These are phyloP conservation scores for Penicillium verrucosum DNA, from an alignment of 2,329 filamentous ascomycete genomes.

Conservation along the genomic window DNA sequence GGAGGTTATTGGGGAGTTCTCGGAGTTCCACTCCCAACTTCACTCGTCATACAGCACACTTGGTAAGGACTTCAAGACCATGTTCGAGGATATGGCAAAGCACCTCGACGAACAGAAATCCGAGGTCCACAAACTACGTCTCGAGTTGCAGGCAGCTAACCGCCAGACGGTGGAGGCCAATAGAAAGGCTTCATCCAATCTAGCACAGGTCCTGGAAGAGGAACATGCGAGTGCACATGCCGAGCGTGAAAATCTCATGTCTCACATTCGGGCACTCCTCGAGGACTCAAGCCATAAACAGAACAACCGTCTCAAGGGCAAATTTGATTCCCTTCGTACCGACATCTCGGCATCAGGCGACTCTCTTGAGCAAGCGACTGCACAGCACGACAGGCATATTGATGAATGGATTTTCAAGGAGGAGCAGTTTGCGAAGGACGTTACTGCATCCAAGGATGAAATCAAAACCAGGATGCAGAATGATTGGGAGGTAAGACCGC, in stretches of 20 bases:
- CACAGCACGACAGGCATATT: constrained; percentile 68
- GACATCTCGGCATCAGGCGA: constrained; percentile 64
- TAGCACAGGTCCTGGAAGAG: constrained; percentile 69
- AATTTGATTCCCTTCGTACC: constrained; percentile 60
- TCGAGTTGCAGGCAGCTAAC: constrained; percentile 69
- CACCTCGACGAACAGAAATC: constrained; percentile 72
- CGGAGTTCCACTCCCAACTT: constrained; percentile 76
- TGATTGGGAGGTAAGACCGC: constrained; percentile 69
- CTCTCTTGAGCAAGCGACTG: constrained; percentile 62
- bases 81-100: constrained; percentile 77
- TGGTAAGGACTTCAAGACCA: constrained; percentile 77
- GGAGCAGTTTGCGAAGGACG: constrained; percentile 64
- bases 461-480: constrained; percentile 79
- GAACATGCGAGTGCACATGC: constrained; percentile 69
- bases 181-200: constrained; percentile 59
- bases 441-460: constrained; percentile 69
- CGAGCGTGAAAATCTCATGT: constrained; percentile 70
- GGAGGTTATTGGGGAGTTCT: constrained; percentile 82
- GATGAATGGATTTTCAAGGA: constrained; percentile 70
- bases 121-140: constrained; percentile 70
- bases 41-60: constrained; percentile 80
- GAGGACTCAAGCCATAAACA: constrained; percentile 71
- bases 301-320: constrained; percentile 65
- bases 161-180: constrained; percentile 66
- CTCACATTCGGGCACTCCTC: constrained; percentile 74